Evolutionary conservation across 2,329 filamentous ascomycete species (phyloP).

Genomic region (Talaromyces sp.): DNA sequence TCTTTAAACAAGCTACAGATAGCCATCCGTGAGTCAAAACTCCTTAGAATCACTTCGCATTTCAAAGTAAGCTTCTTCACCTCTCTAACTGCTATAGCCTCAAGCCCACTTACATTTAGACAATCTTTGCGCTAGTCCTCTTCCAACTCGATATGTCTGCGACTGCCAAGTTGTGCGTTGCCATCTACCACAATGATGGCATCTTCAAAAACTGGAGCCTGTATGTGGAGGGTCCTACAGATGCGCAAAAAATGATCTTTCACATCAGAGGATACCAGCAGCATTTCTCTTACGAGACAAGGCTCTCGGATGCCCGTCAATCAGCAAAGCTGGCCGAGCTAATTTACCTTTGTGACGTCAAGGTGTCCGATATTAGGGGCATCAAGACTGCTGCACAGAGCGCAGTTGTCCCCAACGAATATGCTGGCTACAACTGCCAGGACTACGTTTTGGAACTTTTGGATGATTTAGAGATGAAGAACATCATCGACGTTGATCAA

Average conservation of each 20-base stretch:
- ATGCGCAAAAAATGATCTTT: background rate
- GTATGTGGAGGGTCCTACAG: background rate
- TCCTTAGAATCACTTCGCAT: too few species aligned
- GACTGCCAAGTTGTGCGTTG: background rate
- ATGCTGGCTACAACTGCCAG: conserved; percentile 11
- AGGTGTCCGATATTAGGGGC: background rate
- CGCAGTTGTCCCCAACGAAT: conserved; percentile 16
- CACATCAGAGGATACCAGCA: background rate
- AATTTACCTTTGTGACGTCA: background rate
- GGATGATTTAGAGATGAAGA: too few species aligned
- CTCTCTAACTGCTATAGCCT: too few species aligned
- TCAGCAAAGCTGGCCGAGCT: background rate
- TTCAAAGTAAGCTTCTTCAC: too few species aligned
- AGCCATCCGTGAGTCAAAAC: too few species aligned
- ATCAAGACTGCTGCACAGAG: conserved; percentile 14
- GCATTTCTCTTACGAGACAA: background rate
- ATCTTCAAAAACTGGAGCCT: background rate
- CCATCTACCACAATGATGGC: background rate
- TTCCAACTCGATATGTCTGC: too few species aligned
- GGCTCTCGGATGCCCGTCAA: background rate
- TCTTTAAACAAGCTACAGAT: too few species aligned
- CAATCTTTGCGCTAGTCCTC: too few species aligned
- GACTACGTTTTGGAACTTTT: too few species aligned
- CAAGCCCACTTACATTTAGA: too few species aligned
- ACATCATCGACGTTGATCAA: too few species aligned